phyloP scores from a whole-genome alignment of 352 stramenopile species.

The Blastocystis sp. region DNA sequence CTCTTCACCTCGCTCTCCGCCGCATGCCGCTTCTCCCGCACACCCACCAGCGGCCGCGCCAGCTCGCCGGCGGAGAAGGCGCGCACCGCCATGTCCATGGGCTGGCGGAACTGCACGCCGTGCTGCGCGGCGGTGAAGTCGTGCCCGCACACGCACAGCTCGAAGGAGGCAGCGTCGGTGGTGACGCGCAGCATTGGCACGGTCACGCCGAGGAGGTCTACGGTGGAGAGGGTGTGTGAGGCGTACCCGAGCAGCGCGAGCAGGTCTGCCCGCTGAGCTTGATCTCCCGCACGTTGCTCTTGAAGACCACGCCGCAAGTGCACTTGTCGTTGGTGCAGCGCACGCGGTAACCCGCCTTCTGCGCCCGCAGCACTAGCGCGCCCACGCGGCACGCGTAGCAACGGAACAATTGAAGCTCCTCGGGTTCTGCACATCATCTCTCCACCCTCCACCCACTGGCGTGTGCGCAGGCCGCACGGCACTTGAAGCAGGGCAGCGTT shows the following conservation, averaged over 20 bases:
- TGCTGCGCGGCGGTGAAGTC: neutral
- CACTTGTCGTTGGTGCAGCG: neutral
- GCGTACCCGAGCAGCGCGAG: neutral
- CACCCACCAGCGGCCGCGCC: neutral
- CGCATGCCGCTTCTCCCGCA: neutral
- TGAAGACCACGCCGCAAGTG: neutral
- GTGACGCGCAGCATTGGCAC: constrained; percentile 1
- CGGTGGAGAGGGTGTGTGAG: neutral
- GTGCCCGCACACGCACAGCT: constrained; percentile 20
- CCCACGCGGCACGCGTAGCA: constrained; percentile 23
- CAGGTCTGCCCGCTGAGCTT: neutral
- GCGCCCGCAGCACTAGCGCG: neutral
- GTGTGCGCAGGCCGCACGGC: constrained; percentile 62
- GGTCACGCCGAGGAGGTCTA: constrained; percentile 12
- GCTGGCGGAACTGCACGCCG: neutral
- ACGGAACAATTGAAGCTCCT: neutral
- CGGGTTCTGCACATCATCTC: constrained; percentile 30
- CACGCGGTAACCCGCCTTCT: neutral
- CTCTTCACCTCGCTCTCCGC: neutral
- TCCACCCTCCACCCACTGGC: constrained; percentile 32
- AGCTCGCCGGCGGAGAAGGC: constrained; percentile 6
- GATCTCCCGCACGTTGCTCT: neutral
- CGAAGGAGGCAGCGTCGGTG: neutral
- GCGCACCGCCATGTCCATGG: neutral
- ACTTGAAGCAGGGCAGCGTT: constrained; percentile 70